These are phyloP conservation scores for Sequoia sempervirens DNA, from an alignment of 75 land plant species.

Conservation along the genomic window DNA sequence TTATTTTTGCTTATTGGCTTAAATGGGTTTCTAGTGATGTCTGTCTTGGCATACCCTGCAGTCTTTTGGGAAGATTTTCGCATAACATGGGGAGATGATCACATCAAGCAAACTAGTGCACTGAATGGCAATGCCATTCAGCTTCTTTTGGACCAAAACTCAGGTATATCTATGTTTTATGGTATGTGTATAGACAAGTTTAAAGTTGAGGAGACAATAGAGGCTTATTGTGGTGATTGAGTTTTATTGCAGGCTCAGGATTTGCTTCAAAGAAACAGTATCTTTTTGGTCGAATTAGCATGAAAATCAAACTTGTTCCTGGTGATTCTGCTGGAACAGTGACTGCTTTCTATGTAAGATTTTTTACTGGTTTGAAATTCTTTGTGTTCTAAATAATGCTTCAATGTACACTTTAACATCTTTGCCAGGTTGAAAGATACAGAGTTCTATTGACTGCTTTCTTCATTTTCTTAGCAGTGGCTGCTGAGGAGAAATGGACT, in stretches of 20 bases:
- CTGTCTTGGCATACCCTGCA: constrained; percentile 26
- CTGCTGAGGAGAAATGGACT: no score
- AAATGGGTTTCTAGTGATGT: neutral
- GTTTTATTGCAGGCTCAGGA: constrained; percentile 42
- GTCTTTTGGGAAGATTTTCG: constrained; percentile 41
- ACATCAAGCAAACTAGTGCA: constrained; percentile 1
- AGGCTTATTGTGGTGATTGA: neutral
- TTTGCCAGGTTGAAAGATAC: neutral
- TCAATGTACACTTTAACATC: no score
- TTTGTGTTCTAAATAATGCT: neutral
- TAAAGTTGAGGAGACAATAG: neutral
- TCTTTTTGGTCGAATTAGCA: constrained; percentile 54
- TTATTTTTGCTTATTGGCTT: neutral
- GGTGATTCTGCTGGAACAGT: constrained; percentile 71
- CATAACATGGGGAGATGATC: constrained; percentile 31
- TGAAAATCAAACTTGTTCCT: constrained; percentile 69
- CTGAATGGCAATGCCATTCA: constrained; percentile 40
- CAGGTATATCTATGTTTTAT: constrained; percentile 20
- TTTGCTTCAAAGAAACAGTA: constrained; percentile 55
- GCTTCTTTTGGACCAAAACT: constrained; percentile 43
- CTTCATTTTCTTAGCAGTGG: neutral
- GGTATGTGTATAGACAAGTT: neutral
- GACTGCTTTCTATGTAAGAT: constrained; percentile 57
- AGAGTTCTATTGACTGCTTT: neutral
- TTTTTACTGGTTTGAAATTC: neutral